Evolutionary conservation across 108 stramenopile species (phyloP).

Genomic region (Poteriospumella lacustris): DNA sequence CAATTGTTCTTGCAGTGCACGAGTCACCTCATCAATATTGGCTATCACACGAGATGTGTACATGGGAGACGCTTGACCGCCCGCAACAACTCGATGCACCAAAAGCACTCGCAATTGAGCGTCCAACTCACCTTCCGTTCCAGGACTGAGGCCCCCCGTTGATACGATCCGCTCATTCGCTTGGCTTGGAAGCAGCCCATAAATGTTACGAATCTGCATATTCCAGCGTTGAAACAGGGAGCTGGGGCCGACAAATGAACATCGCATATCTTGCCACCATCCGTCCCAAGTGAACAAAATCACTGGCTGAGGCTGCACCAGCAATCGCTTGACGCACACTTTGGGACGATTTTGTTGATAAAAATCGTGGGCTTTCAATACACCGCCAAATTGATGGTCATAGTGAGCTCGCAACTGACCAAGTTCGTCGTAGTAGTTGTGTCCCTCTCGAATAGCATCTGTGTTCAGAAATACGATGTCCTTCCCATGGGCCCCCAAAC

Average conservation of each 20-base stretch:
- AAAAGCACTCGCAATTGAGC: too few relatives aligned
- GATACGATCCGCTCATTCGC: not conserved
- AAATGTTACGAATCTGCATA: not conserved
- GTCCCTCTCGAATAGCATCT: slow-evolving; percentile 10
- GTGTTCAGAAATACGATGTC: not conserved
- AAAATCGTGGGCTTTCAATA: not conserved
- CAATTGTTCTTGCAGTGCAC: not conserved
- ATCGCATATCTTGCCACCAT: slow-evolving; percentile 18
- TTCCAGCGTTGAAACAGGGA: slow-evolving; percentile 14
- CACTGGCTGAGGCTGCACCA: not conserved
- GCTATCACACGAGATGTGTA: not conserved
- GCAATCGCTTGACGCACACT: not conserved
- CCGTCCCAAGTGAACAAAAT: slow-evolving; percentile 12
- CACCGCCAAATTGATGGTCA: not conserved
- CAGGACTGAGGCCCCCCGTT: too few relatives aligned
- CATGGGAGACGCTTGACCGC: not conserved
- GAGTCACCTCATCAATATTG: not conserved
- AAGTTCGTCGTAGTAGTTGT: slow-evolving; percentile 4
- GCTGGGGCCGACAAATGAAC: slow-evolving; percentile 11
- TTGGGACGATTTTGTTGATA: not conserved
- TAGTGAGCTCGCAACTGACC: not conserved
- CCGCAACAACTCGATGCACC: not conserved
- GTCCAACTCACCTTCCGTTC: too few relatives aligned
- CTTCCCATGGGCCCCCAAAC: not conserved
- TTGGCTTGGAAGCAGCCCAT: not conserved